These are phyloP conservation scores for Leccinum subrobustum DNA, from an alignment of 1,284 basidiomycete species.

Conservation along the genomic window DNA sequence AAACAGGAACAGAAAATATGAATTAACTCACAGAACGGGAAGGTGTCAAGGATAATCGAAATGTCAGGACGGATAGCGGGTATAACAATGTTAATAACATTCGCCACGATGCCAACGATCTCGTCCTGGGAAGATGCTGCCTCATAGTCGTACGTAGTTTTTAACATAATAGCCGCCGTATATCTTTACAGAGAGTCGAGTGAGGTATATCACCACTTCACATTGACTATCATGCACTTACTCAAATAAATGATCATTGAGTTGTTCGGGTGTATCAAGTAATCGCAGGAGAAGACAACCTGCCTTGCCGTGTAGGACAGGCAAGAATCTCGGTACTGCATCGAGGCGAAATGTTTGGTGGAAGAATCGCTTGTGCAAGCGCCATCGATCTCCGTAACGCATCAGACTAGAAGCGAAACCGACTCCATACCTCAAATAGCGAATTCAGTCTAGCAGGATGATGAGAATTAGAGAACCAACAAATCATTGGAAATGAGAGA, in stretches of 20 bases:
- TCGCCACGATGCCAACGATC: background rate
- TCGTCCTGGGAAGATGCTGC: slow-evolving; percentile 9
- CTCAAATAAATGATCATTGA: slow-evolving; percentile 14
- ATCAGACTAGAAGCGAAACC: background rate
- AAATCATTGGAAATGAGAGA: background rate
- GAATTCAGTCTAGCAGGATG: background rate
- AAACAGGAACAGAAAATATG: background rate
- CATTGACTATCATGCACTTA: background rate
- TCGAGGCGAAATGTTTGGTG: background rate
- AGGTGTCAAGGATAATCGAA: background rate
- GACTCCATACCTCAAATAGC: slow-evolving; percentile 4
- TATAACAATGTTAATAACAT: background rate
- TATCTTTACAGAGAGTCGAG: background rate
- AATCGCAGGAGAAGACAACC: slow-evolving; percentile 12
- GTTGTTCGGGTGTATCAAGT: slow-evolving; percentile 5
- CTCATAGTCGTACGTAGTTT: slow-evolving; percentile 19
- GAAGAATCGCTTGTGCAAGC: background rate
- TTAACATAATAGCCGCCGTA: slow-evolving; percentile 5
- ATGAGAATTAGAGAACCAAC: background rate
- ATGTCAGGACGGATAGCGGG: slow-evolving; percentile 6
- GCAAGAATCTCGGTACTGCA: slow-evolving; percentile 4
- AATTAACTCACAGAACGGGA: slow-evolving; percentile 4
- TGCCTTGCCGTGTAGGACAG: slow-evolving; percentile 11
- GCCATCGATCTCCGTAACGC: background rate
- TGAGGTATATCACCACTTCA: background rate